Conservation (phyloP, 1,284 basidiomycete species). For the Anthracocystis panici-leucophaei region DNA sequence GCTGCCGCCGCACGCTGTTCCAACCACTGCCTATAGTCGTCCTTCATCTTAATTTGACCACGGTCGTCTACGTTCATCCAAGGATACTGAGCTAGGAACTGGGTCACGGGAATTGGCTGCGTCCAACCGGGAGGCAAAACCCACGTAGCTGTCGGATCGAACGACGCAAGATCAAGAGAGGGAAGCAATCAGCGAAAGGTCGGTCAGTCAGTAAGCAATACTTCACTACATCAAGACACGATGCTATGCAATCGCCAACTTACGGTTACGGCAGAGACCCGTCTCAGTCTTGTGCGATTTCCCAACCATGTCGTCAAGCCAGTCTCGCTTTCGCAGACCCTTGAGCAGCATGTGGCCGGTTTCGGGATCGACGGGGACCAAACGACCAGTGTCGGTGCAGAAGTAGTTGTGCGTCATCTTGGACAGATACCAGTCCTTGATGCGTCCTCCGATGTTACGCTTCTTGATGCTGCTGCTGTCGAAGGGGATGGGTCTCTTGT, state of each 20-base stretch:
- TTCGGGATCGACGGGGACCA: conserved; percentile 42
- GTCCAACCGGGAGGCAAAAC: conserved; percentile 32
- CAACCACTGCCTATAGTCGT: conserved; percentile 30
- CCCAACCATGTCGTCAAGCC: conserved; percentile 16
- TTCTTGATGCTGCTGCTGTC: conserved; percentile 9
- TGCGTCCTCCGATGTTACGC: conserved; percentile 31
- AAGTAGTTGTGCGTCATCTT: conserved; percentile 37
- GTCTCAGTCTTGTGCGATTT: conserved; percentile 23
- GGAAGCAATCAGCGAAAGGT: not conserved
- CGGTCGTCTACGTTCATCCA: conserved; percentile 31
- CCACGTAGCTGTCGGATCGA: conserved; percentile 29
- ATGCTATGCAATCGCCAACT: not conserved
- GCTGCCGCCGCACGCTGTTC: conserved; percentile 18
- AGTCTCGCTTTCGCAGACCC: conserved; percentile 25
- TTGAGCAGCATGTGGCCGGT: conserved; percentile 43
- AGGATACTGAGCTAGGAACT: conserved; percentile 44
- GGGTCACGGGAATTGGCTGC: conserved; percentile 46
- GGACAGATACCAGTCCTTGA: conserved; percentile 44
- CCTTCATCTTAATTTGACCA: conserved; percentile 27
- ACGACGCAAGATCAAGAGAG: not conserved
- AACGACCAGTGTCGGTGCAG: conserved; percentile 33
- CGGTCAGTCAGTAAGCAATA: not conserved
- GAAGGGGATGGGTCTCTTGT: conserved; percentile 10
- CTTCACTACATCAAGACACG: not conserved
- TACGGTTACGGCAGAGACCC: conserved; percentile 32